phyloP scores from a whole-genome alignment of 108 stramenopile genomes.

The Cyclotella choctawhatcheeana region DNA sequence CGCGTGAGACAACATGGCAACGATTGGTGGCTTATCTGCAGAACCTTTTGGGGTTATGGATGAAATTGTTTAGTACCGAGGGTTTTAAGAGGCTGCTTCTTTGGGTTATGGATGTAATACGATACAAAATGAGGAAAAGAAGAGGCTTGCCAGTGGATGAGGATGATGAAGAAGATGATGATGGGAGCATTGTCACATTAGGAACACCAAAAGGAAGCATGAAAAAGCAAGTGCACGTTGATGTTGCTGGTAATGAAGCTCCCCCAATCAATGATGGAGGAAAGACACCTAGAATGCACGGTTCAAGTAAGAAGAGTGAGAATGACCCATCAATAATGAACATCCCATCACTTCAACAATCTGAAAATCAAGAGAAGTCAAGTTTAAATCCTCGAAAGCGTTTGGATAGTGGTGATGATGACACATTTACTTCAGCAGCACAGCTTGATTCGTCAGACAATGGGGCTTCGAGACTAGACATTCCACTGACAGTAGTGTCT shows the following conservation, averaged over 20 bases:
- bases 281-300: slow-evolving; percentile 8
- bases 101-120: slow-evolving; percentile 40
- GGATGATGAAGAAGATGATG: slow-evolving; percentile 52
- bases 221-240: background rate
- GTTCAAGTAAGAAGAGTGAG: slow-evolving; percentile 2
- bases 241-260: background rate
- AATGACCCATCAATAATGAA: slow-evolving; percentile 25
- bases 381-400: background rate
- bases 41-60: slow-evolving; percentile 11
- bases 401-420: slow-evolving; percentile 1
- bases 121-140: slow-evolving; percentile 31
- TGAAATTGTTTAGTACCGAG: slow-evolving; percentile 26
- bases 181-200: slow-evolving; percentile 36
- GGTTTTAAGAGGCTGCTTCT: slow-evolving; percentile 18
- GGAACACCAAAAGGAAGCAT: background rate
- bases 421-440: background rate
- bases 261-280: background rate
- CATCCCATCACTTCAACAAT: background rate
- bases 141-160: slow-evolving; percentile 38
- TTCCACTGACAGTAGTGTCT: background rate
- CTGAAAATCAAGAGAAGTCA: background rate
- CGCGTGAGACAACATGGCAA: slow-evolving; percentile 25
- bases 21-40: slow-evolving; percentile 10
- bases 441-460: background rate
- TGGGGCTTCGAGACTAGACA: slow-evolving; percentile 15